Base-by-base conservation (phyloP, 2,329 filamentous ascomycete species). In the Phialophora macrospora region DNA sequence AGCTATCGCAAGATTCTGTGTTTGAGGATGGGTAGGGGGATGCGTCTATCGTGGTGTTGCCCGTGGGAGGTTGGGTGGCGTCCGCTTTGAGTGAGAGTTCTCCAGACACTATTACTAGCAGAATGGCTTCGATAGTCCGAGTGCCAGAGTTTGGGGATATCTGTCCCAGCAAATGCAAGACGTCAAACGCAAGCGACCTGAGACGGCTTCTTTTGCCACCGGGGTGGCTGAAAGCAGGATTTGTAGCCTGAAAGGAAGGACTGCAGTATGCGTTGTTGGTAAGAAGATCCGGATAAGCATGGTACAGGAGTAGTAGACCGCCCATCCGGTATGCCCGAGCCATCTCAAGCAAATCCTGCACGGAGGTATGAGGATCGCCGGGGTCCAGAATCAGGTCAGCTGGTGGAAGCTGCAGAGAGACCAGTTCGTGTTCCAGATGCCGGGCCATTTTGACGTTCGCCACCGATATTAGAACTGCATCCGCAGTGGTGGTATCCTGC, bases 91-190 rank as follows among this genome's bases (percentile, higher is more conserved):
- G 38, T 26, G 46, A 60, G 14, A 60, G 55, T 20, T 60, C 62
- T 3, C 62, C 55, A 12, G 62, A 52, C 12, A 64, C 22, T 20
- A 64, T 64, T 5, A 64, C 12, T 9, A 64, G 48, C 26, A 64
- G 32, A 30, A 60, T 64, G 4, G 55, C 55, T 38, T 64, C 62
- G 34, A 60, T 64, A 17, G 46, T 64, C 32, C 62, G 56, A 48
- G 62, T 64, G 24, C 62, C 62, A n/a, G 62, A 60, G 22, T 12
- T 51, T 46, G 28, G 28, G 6, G 26, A 54, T 32, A 55, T 64
- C 46, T 55, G 28, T 24, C 30, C 17, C 34, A 64, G 32, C 20
- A 64, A 44, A 9, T 34, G 32, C 24, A 64, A 22, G 7, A 38
- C 17, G 22, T 55, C 22, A 55, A 55, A 22, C 24, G 61, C 61